These are phyloP conservation scores for Neoboletus brunneissimus DNA, from an alignment of 768 basidiomycete genomes.

Conservation along the genomic window DNA sequence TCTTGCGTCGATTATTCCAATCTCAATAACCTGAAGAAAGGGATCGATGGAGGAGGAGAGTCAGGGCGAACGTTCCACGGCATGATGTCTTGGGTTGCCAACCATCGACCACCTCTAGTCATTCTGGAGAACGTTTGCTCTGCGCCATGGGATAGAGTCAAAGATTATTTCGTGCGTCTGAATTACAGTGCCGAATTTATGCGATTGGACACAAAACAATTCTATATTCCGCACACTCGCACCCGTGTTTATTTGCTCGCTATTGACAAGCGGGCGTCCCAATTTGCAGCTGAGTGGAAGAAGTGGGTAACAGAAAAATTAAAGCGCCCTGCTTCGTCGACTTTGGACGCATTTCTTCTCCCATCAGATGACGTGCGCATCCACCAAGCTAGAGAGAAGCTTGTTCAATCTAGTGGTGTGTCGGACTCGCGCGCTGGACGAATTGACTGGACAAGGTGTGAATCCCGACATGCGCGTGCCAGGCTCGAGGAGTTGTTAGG, in stretches of 20 bases:
- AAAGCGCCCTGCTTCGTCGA: slow-evolving; percentile 81
- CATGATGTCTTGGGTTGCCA: slow-evolving; percentile 90
- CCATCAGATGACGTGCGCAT: slow-evolving; percentile 90
- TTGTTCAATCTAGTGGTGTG: slow-evolving; percentile 64
- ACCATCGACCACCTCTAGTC: slow-evolving; percentile 86
- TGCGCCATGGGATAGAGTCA: slow-evolving; percentile 84
- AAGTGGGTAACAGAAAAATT: slow-evolving; percentile 56
- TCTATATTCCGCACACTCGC: slow-evolving; percentile 93
- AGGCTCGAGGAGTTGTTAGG: slow-evolving; percentile 83
- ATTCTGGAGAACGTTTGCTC: slow-evolving; percentile 92
- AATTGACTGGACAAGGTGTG: slow-evolving; percentile 90
- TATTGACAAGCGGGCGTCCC: slow-evolving; percentile 59
- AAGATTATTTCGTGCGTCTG: slow-evolving; percentile 67
- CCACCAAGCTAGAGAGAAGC: slow-evolving; percentile 81
- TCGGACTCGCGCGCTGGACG: slow-evolving; percentile 68
- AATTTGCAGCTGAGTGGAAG: slow-evolving; percentile 69
- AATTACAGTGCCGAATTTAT: slow-evolving; percentile 70
- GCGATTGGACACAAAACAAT: slow-evolving; percentile 82
- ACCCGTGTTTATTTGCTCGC: slow-evolving; percentile 87
- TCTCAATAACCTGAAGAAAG: slow-evolving; percentile 89
- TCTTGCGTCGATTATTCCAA: slow-evolving; percentile 98
- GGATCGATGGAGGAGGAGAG: slow-evolving; percentile 85
- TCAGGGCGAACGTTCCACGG: slow-evolving; percentile 92
- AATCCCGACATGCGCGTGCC: slow-evolving; percentile 86
- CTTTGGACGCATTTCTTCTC: slow-evolving; percentile 89